phyloP scores from a whole-genome alignment of 169 alveolate genomes.

The Plasmodium ovale region DNA sequence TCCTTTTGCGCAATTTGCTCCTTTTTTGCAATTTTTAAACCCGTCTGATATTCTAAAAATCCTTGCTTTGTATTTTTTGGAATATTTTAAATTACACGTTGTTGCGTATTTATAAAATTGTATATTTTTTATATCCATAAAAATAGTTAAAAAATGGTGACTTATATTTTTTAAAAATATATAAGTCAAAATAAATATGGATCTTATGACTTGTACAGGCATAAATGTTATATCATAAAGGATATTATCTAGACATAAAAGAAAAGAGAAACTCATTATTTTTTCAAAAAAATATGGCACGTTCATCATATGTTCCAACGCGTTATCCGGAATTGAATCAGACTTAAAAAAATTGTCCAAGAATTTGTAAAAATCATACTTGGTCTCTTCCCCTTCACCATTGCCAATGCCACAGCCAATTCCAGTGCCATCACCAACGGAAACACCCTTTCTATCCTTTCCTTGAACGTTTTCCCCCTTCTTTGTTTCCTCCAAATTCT shows the following conservation, averaged over 20 bases:
- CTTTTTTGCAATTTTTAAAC: constrained; percentile 10
- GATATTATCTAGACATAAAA: constrained; percentile 81
- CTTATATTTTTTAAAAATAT: constrained; percentile 35
- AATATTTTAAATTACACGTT: constrained; percentile 37
- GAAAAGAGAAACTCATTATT: constrained; percentile 79
- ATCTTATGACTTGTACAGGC: constrained; percentile 81
- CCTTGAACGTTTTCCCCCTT: constrained; percentile 7
- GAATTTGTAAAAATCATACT: constrained; percentile 67
- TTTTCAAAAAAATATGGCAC: constrained; percentile 81
- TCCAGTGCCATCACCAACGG: neutral
- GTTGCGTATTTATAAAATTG: constrained; percentile 73
- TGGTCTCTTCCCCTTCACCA: constrained; percentile 21
- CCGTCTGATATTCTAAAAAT: constrained; percentile 25
- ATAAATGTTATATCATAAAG: constrained; percentile 83
- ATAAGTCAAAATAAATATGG: constrained; percentile 35
- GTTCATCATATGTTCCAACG: constrained; percentile 79
- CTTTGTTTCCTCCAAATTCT: constrained; percentile 1
- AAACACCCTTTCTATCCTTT: too few species aligned
- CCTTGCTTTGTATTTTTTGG: constrained; percentile 56
- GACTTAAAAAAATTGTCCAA: constrained; percentile 58
- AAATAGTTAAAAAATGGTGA: constrained; percentile 14
- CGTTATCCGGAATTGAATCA: constrained; percentile 64
- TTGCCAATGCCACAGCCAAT: neutral
- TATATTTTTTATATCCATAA: constrained; percentile 27
- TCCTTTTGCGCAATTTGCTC: neutral